phyloP scores from a whole-genome alignment of 139 green algal species.

The Yamagishiella unicocca region DNA sequence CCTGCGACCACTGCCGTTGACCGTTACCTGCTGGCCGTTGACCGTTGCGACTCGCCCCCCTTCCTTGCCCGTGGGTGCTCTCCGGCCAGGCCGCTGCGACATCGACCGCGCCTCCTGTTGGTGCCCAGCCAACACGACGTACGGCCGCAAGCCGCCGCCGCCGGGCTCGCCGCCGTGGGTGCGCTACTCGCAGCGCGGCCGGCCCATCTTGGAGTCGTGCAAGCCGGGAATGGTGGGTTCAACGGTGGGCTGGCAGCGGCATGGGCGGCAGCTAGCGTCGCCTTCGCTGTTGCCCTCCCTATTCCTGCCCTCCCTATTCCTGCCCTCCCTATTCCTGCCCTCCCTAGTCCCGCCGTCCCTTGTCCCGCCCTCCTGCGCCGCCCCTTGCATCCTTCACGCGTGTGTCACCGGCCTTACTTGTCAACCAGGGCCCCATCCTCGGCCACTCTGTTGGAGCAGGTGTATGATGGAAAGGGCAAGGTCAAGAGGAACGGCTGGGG shows the following conservation, averaged over 20 bases:
- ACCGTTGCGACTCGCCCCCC: neutral
- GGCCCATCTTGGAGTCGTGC: slow-evolving; percentile 6
- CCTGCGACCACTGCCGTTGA: neutral
- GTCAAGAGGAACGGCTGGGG: slow-evolving; percentile 19
- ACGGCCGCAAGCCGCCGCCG: slow-evolving; percentile 19
- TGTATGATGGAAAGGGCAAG: neutral
- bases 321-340: too few species aligned
- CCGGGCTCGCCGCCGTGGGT: slow-evolving; percentile 36
- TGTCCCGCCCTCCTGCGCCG: too few species aligned
- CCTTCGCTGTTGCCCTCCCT: too few species aligned
- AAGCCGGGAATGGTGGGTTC: slow-evolving; percentile 32
- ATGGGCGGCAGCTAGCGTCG: too few species aligned
- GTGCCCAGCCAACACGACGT: slow-evolving; percentile 32
- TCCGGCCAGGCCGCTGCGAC: slow-evolving; percentile 33
- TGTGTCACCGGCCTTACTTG: too few species aligned
- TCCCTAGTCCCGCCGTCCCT: too few species aligned
- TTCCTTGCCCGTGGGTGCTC: neutral
- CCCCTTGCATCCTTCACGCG: too few species aligned
- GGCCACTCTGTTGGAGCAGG: too few species aligned
- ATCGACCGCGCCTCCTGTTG: slow-evolving; percentile 26
- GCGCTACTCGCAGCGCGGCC: slow-evolving; percentile 15
- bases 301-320: too few species aligned
- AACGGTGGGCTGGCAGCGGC: too few species aligned
- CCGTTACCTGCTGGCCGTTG: neutral
- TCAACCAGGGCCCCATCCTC: too few species aligned